phyloP scores from a whole-genome alignment of 129 eudicot species.

The Centrapalus pauciflorus region DNA sequence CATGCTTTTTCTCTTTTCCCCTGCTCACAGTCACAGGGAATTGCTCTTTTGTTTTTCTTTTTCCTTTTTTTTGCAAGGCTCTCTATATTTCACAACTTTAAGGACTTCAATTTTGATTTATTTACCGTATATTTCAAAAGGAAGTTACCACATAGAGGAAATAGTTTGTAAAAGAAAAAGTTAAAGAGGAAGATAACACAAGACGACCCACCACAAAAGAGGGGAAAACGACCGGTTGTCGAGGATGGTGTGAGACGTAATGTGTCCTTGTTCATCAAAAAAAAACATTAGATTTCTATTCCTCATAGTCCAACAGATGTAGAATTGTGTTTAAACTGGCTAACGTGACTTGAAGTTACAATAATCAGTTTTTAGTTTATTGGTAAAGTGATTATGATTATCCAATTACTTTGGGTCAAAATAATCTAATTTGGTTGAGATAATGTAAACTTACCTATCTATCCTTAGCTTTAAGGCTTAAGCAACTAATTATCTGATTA shows the following conservation, averaged over 20 bases:
- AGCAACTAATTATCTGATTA: neutral
- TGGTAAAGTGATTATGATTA: neutral
- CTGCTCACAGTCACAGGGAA: slow-evolving; percentile 29
- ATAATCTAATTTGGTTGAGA: neutral
- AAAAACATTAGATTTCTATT: neutral
- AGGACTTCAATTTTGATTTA: slow-evolving; percentile 5
- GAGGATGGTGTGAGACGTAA: slow-evolving; percentile 6
- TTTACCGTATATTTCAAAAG: slow-evolving; percentile 10
- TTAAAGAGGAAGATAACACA: slow-evolving; percentile 29
- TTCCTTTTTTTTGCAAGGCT: neutral
- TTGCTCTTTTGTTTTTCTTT: slow-evolving; percentile 23
- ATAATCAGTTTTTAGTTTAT: neutral
- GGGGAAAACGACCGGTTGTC: slow-evolving; percentile 13
- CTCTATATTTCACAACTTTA: slow-evolving; percentile 18
- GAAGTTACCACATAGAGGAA: slow-evolving; percentile 10
- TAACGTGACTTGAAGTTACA: neutral
- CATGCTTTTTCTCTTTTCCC: slow-evolving; percentile 39
- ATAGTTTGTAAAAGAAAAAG: slow-evolving; percentile 22
- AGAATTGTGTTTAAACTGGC: neutral
- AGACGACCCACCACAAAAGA: slow-evolving; percentile 29
- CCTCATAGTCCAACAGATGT: neutral
- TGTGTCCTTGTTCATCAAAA: slow-evolving; percentile 14
- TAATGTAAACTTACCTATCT: neutral
- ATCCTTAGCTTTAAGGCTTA: neutral
- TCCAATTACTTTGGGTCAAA: neutral